Evolutionary conservation across 495 filamentous ascomycete genomes (phyloP).

Genomic region (Annulohypoxylon nitens): DNA sequence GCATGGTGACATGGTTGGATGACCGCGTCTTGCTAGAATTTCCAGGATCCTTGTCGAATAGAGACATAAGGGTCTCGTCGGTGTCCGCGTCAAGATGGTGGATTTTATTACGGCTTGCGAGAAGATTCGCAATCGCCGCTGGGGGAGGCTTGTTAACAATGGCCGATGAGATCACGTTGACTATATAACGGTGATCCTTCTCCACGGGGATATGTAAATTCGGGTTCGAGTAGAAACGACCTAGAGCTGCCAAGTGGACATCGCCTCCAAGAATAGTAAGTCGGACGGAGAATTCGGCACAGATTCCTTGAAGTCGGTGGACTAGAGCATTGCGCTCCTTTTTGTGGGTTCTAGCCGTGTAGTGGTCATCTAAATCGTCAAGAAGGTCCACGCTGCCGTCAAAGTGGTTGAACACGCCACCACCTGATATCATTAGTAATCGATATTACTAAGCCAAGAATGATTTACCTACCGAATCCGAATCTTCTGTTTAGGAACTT

Average conservation of each 20-base stretch:
- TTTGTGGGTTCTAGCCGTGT: conserved; percentile 93
- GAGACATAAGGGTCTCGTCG: conserved; percentile 87
- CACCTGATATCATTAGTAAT: conserved; percentile 59
- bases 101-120: conserved; percentile 89
- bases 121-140: conserved; percentile 84
- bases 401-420: conserved; percentile 90
- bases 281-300: conserved; percentile 78
- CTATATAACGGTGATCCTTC: conserved; percentile 93
- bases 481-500: conserved; percentile 92
- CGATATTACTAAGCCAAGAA: neutral
- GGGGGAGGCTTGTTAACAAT: conserved; percentile 96
- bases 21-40: conserved; percentile 71
- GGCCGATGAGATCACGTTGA: conserved; percentile 88
- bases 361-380: conserved; percentile 95
- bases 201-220: conserved; percentile 82
- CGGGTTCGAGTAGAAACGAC: conserved; percentile 93
- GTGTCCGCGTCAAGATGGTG: conserved; percentile 88
- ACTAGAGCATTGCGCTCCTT: conserved; percentile 82
- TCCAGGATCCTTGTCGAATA: conserved; percentile 89
- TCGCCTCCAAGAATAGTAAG: conserved; percentile 92
- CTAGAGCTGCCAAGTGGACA: conserved; percentile 92
- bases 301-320: conserved; percentile 78
- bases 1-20: conserved; percentile 90
- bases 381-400: conserved; percentile 91
- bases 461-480: conserved; percentile 67